These are phyloP conservation scores for Chaetomium sp. DNA, from an alignment of 2,329 filamentous ascomycete species.

Conservation along the genomic window DNA sequence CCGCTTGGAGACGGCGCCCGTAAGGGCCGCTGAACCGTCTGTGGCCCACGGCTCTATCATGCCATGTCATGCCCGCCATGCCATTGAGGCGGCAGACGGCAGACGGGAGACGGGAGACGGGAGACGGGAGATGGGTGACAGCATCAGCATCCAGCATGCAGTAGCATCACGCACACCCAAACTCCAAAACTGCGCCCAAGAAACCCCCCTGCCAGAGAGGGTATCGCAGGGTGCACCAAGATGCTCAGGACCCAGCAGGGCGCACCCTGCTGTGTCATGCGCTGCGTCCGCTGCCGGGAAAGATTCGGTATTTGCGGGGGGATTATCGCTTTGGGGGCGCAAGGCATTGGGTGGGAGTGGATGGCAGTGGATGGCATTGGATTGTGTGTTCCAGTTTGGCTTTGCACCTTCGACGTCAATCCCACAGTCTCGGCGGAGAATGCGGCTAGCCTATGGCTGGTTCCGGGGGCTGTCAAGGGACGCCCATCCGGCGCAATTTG, in stretches of 20 bases:
- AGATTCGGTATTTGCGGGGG: constrained; percentile 13
- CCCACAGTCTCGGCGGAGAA: constrained; percentile 9
- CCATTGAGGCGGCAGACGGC: neutral
- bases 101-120: neutral
- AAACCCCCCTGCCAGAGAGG: neutral
- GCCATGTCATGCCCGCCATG: neutral
- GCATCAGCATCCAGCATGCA: neutral
- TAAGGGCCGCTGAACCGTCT: constrained; percentile 12
- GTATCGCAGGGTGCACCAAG: neutral
- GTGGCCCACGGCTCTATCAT: neutral
- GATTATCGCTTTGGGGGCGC: neutral
- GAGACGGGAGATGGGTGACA: too few species aligned
- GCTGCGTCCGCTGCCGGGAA: constrained; percentile 8
- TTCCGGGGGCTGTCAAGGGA: constrained; percentile 24
- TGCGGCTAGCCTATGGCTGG: constrained; percentile 18
- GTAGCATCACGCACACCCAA: neutral
- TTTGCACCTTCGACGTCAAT: neutral
- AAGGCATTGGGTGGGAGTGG: constrained; percentile 2
- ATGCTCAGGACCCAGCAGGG: neutral
- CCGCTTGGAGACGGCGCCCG: constrained; percentile 4
- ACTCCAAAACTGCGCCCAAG: neutral
- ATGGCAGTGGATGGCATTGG: neutral
- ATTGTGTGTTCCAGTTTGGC: neutral
- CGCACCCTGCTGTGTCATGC: neutral
- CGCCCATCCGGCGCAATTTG: constrained; percentile 34